Base-by-base conservation (phyloP, 768 basidiomycete species). In the Lenzites betulinus region DNA sequence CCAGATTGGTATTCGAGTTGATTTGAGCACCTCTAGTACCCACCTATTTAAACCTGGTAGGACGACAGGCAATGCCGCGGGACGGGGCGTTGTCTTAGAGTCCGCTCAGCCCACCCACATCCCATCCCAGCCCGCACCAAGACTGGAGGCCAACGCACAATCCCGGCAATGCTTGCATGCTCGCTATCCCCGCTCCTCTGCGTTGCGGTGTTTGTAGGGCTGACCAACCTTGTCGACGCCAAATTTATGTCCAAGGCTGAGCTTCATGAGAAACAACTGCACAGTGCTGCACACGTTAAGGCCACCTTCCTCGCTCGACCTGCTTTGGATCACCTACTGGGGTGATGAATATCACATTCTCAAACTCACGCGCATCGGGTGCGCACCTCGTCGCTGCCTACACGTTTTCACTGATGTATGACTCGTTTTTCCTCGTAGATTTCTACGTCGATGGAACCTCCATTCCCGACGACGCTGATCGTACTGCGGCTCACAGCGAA, bases 381-480 rank as follows among this genome's bases (percentile, higher is more conserved):
- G 28, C 28, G 61, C 58, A 28, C 39, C 39, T 23, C 12, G 30
- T 22, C 18, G 25, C n/a, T n/a, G n/a, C n/a, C n/a, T n/a, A n/a
- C 13, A 7, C 7, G 15, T 20, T 43, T 18, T 8, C 3, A n/a
- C 7, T 22, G 15, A 3, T 18, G 18, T 18, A 20, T 43, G 1
- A 18, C 18, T 18, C 13, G 18, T 8, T 20, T 18, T 43, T 22
- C n/a, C 35, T 22, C 30, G 2, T 59, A 88, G 88, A 87, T 64
- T 91, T 89, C 68, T 89, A 77, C 66, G 89, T 92, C 16, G 76
- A 90, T 63, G 89, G 89, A 1, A 78, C 74, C 43, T 75, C 72
- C 35, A 84, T 92, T 44, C 89, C 90, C 5, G 76, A 85, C 43
- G 85, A 91, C n/a, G n/a, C n/a, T n/a, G n/a, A n/a, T n/a, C 7